phyloP scores from a whole-genome alignment of 345 rosid species.

The Toxicodendron radicans region DNA sequence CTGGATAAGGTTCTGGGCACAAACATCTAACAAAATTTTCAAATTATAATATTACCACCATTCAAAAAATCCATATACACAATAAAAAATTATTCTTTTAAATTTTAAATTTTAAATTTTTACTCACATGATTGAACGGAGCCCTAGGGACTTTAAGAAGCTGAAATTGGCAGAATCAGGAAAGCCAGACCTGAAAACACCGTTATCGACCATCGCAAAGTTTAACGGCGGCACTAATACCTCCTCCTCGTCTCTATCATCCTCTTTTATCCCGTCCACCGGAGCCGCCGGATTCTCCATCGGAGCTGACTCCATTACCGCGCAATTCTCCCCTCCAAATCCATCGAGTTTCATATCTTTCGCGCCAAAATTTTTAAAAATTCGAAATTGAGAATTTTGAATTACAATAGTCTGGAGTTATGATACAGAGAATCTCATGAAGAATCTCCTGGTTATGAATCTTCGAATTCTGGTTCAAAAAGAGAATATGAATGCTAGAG shows the following conservation, averaged over 20 bases:
- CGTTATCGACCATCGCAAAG: constrained; percentile 68
- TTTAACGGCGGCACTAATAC: constrained; percentile 69
- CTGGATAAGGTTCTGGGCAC: constrained; percentile 73
- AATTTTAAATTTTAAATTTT: too few relatives aligned
- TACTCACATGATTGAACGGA: constrained; percentile 68
- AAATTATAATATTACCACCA: neutral
- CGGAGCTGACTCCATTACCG: neutral
- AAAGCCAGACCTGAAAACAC: constrained; percentile 72
- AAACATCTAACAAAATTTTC: constrained; percentile 42
- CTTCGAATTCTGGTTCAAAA: neutral
- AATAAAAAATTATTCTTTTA: too few relatives aligned
- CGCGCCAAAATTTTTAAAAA: constrained; percentile 20
- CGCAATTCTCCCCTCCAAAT: neutral
- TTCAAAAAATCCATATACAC: neutral
- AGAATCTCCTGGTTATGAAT: neutral
- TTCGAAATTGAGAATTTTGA: neutral
- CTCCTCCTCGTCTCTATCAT: constrained; percentile 37
- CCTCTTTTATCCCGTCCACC: constrained; percentile 10
- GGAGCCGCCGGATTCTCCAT: neutral
- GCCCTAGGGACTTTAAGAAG: constrained; percentile 59
- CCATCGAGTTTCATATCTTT: constrained; percentile 19
- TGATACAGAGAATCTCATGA: neutral
- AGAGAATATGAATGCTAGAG: neutral
- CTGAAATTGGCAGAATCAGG: constrained; percentile 67
- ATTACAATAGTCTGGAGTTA: neutral